Conservation (phyloP, 306 rosid species). For the Dryas octopetala region DNA sequence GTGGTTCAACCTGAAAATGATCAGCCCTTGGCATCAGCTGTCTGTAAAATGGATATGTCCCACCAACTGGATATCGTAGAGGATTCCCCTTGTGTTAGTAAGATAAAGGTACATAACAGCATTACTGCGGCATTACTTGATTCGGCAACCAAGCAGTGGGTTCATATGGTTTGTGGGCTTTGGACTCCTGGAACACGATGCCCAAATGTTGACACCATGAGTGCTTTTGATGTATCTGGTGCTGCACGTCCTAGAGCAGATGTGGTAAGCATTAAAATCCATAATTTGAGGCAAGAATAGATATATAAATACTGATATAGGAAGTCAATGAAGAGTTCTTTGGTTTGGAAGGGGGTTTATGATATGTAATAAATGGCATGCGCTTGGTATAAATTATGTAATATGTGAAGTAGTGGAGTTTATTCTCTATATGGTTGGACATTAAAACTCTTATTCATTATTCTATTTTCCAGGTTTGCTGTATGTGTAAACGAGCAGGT, state of each 20-base stretch:
- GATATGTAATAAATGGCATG: neutral
- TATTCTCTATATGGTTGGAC: neutral
- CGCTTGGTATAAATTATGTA: too few species aligned
- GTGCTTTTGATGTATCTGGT: conserved; percentile 71
- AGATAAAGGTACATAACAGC: conserved; percentile 44
- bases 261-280: conserved; percentile 37
- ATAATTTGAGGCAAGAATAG: conserved; percentile 4
- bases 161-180: conserved; percentile 81
- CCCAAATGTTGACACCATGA: conserved; percentile 69
- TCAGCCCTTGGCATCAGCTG: conserved; percentile 21
- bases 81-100: conserved; percentile 13
- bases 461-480: conserved; percentile 49
- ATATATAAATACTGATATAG: neutral
- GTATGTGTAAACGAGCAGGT: conserved; percentile 54
- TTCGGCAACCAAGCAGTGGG: conserved; percentile 63
- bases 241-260: conserved; percentile 45
- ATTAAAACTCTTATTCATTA: conserved; percentile 1
- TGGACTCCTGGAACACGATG: conserved; percentile 80
- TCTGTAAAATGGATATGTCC: conserved; percentile 25
- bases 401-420: too few species aligned
- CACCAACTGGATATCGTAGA: conserved; percentile 6
- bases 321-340: neutral
- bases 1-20: conserved; percentile 15
- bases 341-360: neutral
- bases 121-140: conserved; percentile 53